Base-by-base conservation (phyloP, 2,329 filamentous ascomycete species). In the Purpureocillium lavendulum region DNA sequence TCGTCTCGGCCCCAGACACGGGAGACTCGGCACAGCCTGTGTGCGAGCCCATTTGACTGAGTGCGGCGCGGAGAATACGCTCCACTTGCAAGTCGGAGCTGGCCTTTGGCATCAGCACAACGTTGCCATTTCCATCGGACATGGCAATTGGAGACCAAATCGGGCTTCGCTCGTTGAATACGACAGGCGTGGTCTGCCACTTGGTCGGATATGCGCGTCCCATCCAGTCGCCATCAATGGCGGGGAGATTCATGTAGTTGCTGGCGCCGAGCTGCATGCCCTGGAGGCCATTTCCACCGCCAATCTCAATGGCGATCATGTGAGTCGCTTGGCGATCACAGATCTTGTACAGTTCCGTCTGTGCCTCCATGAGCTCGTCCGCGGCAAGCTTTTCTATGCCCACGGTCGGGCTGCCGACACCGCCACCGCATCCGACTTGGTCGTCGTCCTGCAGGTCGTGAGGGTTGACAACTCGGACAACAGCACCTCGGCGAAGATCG, bases 201-300 rank as follows among this genome's bases (percentile, higher is more conserved):
- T 67, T 69, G 3, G 68, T 71, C 1, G 71, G 71, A 40, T 75
- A 74, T 1, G 72, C 72, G 11, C 72, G 56, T 0, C 73, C 73
- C 72, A 76, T 75, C 69, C 69, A 73, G 51, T 75, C 73, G 12
- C 67, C 72, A 40, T 76, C 73, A 4, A 76, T 65, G 3, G 63
- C 64, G 0, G 71, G 71, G 1, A 73, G 45, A 40, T 73, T 57
- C 54, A 78, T 70, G 44, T 71, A 67, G 1, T 61, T 60, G 38
- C 67, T 70, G 0, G 72, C 70, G 5, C 75, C 75, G 4, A 79
- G 56, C 4, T 77, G 64, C 57, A 81, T 61, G 8, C 71, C 69
- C 45, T 77, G 70, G 8, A 82, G 60, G 1, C 79, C 78, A 45
- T 84, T 84, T 4, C 70, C 71, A 7, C 80, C 80, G n/a, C 80